Evolutionary conservation across 2,329 filamentous ascomycete species (phyloP), one percentile per base, ranked within the genome.

Genomic region (Colletotrichum camelliae): DNA sequence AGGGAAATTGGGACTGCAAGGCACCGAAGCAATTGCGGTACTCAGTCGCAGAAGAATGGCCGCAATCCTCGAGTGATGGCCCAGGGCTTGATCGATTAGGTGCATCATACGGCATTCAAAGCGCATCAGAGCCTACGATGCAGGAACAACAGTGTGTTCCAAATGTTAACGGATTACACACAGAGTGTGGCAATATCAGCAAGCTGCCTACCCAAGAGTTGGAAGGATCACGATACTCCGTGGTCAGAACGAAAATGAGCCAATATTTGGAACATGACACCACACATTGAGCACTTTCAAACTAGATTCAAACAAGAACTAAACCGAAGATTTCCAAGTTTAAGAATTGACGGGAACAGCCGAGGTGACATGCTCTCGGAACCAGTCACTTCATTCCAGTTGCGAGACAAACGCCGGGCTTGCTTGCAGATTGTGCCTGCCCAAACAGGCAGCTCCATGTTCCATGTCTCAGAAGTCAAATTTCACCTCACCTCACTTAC

Each of bases 161-260:
- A 52, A 21, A 21, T 7, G 5, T n/a, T 12, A 0, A 6, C 4
- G 33, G 33, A 21, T 21, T 13, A 52, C 0, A 13, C 2, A 48
- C 10, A 52, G n/a, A 1, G 10, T 3, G 43, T 3, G 21, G 43
- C 10, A 6, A 52, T 4, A 52, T 0, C 43, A 21, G 21, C 0
- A 4, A 52, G 43, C n/a, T 52, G 43, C n/a, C 43, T 33, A 24
- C 4, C 0, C 4, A n/a, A 52, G 0, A 2, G 3, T n/a, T 21
- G 10, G n/a, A 52, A 24, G 7, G n/a, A 52, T 2, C 43, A 52
- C 10, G 43, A 52, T 21, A 4, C 0, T 52, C 4, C n/a, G 0
- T 21, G 1, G 21, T 21, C 5, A 52, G 12, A 2, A 21, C 0
- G 43, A 52, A 0, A 0, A 21, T 52, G n/a, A 21, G 4, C 10